phyloP scores from a whole-genome alignment of 805 yeast species.

The Metschnikowia aberdeeniae region DNA sequence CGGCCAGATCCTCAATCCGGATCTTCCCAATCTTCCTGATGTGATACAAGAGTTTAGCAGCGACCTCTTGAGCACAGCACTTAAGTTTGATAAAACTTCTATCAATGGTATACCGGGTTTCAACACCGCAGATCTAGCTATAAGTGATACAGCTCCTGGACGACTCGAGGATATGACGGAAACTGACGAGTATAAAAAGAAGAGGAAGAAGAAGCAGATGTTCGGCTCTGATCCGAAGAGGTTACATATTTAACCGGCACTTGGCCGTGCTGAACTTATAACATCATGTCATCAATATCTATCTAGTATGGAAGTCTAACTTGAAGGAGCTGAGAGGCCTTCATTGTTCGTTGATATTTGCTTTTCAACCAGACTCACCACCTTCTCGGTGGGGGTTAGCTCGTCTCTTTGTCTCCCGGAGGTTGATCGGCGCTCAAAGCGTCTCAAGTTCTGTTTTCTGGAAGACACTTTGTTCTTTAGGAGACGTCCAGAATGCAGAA shows the following conservation, averaged over 20 bases:
- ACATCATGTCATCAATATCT: too few species aligned
- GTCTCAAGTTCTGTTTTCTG: conserved; percentile 5
- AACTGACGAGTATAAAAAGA: conserved; percentile 32
- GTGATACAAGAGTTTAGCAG: conserved; percentile 48
- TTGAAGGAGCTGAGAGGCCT: too few species aligned
- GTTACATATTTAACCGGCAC: conserved; percentile 26
- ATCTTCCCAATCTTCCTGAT: conserved; percentile 37
- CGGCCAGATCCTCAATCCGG: conserved; percentile 36
- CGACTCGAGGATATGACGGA: conserved; percentile 40
- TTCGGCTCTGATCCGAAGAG: conserved; percentile 34
- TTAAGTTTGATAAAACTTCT: conserved; percentile 62
- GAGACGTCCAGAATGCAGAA: conserved; percentile 35
- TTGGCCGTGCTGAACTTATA: neutral
- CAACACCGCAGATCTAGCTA: conserved; percentile 62
- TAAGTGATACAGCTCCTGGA: conserved; percentile 44
- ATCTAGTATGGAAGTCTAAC: neutral
- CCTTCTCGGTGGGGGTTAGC: neutral
- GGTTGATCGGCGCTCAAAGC: neutral
- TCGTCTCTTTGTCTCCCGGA: neutral
- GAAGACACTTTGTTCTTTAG: conserved; percentile 29
- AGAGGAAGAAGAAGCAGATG: conserved; percentile 36
- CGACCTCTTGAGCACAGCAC: conserved; percentile 43
- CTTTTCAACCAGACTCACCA: too few species aligned
- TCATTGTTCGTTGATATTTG: too few species aligned
- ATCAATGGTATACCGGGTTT: conserved; percentile 75